A percentile compares a stretch with the other conserved stretches of the same genome.
phyloP scores from a whole-genome alignment of 306 rosid species.

The Casuarina equisetifolia region DNA sequence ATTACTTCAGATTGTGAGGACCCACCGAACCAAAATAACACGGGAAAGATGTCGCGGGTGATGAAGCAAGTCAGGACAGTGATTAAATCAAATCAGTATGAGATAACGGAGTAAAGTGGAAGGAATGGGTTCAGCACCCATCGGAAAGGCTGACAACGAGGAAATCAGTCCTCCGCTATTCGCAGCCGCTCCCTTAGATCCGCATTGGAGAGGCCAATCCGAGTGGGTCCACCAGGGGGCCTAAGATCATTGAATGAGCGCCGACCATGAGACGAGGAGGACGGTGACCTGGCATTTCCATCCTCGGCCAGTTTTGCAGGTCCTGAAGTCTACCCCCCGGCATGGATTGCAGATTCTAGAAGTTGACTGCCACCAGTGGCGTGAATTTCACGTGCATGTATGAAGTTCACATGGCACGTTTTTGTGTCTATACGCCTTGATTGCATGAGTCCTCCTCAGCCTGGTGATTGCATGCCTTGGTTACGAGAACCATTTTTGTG shows the following conservation, averaged over 20 bases:
- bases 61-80: too few relatives aligned
- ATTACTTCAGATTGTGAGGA: conserved; percentile 19
- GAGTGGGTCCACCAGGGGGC: not conserved
- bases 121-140: too few relatives aligned
- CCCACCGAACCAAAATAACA: too few relatives aligned
- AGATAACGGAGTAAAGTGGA: too few relatives aligned
- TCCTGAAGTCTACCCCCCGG: not conserved
- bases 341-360: too few relatives aligned
- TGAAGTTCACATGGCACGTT: conserved; percentile 51
- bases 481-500: not conserved
- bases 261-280: conserved; percentile 6
- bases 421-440: not conserved
- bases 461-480: not conserved
- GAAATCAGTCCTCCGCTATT: too few relatives aligned
- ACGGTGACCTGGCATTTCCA: not conserved
- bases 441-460: not conserved
- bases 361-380: not conserved
- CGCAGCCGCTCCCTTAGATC: too few relatives aligned
- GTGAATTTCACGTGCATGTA: conserved; percentile 27
- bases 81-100: too few relatives aligned
- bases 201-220: not conserved
- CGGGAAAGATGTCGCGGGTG: too few relatives aligned
- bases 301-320: not conserved
- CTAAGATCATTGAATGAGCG: conserved; percentile 24
- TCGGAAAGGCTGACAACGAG: too few relatives aligned